Percentiles rank a stretch among this genome's conserved stretches.
phyloP scores from a whole-genome alignment of 352 stramenopile species.

The Phytopythium sindhum region DNA sequence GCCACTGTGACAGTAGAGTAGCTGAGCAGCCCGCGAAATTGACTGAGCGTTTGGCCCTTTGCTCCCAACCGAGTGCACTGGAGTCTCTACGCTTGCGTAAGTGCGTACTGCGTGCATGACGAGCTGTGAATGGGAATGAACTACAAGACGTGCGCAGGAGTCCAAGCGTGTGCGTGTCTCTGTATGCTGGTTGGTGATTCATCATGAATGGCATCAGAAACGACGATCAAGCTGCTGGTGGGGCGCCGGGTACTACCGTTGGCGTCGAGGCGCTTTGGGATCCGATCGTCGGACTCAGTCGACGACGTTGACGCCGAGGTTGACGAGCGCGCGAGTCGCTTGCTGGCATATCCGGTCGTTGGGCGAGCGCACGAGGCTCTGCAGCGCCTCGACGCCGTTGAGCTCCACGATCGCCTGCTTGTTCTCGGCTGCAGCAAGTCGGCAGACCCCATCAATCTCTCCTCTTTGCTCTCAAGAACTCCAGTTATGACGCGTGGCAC shows the following conservation, averaged over 20 bases:
- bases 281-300: slow-evolving; percentile 33
- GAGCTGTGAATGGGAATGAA: not conserved
- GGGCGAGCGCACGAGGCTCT: slow-evolving; percentile 68
- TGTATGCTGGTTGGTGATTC: not conserved
- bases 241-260: not conserved
- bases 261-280: not conserved
- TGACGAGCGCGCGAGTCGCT: slow-evolving; percentile 82
- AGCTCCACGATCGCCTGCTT: slow-evolving; percentile 87
- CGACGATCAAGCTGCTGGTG: not conserved
- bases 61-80: not conserved
- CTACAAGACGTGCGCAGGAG: not conserved
- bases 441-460: not conserved
- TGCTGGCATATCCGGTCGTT: slow-evolving; percentile 90
- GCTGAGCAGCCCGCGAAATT: slow-evolving; percentile 2
- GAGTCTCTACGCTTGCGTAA: not conserved
- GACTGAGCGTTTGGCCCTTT: slow-evolving; percentile 1
- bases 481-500: slow-evolving; percentile 12
- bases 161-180: not conserved
- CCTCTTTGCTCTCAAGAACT: not conserved
- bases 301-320: slow-evolving; percentile 84
- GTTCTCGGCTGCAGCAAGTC: slow-evolving; percentile 65
- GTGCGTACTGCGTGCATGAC: not conserved
- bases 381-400: slow-evolving; percentile 76
- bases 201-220: not conserved
- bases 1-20: slow-evolving; percentile 9